Evolutionary conservation across 2,329 filamentous ascomycete genomes (phyloP), one percentile per base, ranked within the genome.

Genomic region (Ceratocystis smalleyi): DNA sequence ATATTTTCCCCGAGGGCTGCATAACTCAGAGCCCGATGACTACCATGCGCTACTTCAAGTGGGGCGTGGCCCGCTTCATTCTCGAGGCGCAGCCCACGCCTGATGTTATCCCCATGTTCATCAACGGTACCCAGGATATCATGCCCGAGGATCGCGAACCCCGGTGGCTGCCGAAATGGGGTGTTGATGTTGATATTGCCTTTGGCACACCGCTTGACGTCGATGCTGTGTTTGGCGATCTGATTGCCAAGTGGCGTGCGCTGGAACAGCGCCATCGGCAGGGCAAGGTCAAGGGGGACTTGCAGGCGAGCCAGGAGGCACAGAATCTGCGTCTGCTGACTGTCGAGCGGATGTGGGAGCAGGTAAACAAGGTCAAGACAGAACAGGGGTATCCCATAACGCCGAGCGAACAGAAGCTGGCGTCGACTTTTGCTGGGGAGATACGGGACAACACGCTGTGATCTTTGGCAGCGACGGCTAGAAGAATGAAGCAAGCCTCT

Each of bases 31-130:
- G 90, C 69, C 82, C 87, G 1, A 78, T 84, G 51, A 84, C 85
- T 70, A 83, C 86, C 6, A 86, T 97, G 79, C 87, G 94, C 35
- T 99, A 99, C 76, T 97, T 97, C 82, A 96, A 96, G 77, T 99
- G 94, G 94, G 94, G 94, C 0, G 80, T 97, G 1, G 90, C 92
- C 5, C 84, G 94, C 1, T 80, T 97, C 65, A 94, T 99, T 65
- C 83, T 99, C 59, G 94, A 99, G 74, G 83, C 87, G 59, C 88
- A 92, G 60, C 89, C 90, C 2, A 85, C 88, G 67, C 94, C 94
- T 0, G 89, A 95, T 69, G 82, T 99, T 22, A 82, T 99, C 43
- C 91, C 94, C 54, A 92, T 99, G 75, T 99, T 95, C 79, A 86
- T 97, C 61, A 89, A 96, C 70, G 94, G 94, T 32, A 88, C 88